Evolutionary conservation across 495 filamentous ascomycete species (phyloP), one percentile per base, ranked within the genome.

Genomic region (Penicillium canariense): DNA sequence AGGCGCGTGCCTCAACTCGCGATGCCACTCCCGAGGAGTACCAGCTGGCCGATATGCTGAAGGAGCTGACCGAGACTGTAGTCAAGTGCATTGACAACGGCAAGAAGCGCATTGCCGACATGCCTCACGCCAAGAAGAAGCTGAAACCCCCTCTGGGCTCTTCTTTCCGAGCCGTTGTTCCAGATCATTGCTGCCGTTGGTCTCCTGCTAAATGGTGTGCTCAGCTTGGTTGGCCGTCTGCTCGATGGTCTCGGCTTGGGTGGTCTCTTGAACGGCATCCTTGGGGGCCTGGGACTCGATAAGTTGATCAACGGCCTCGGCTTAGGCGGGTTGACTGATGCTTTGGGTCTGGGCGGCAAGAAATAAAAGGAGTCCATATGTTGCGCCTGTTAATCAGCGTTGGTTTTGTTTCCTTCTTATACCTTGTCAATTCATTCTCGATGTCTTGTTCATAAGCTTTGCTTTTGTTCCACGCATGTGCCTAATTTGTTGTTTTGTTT

Each of bases 121-220:
- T 96, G 87, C 92, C 92, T 14, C 86, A 92, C 54, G 92, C 91
- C 22, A 94, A 96, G 85, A 96, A 96, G 79, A 83, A 89, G 71
- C 81, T 97, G 46, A 96, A n/a, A 90, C 61, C 89, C 90, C 2
- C 80, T 95, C 17, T 89, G 89, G 87, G 84, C 81, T 27, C 71
- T 95, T 46, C 70, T 95, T 10, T 84, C 82, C 11, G 73, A 95
- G 74, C 90, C 91, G 7, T 77, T 95, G 17, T 87, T 90, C 79
- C 91, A 95, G 77, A 95, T 96, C 66, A 79, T 97, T 52, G 90
- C 91, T 5, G 92, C 88, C 14, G 92, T 97, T 12, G 92, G 92
- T 9, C 72, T 97, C 50, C 70, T 97, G 50, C 73, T 97, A 40
- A 84, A 77, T 25, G 92, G 92, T 66, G 92, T 97, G 7, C 74